These are phyloP conservation scores for Kwoniella botswanensis DNA, from an alignment of 768 basidiomycete species.

Conservation along the genomic window DNA sequence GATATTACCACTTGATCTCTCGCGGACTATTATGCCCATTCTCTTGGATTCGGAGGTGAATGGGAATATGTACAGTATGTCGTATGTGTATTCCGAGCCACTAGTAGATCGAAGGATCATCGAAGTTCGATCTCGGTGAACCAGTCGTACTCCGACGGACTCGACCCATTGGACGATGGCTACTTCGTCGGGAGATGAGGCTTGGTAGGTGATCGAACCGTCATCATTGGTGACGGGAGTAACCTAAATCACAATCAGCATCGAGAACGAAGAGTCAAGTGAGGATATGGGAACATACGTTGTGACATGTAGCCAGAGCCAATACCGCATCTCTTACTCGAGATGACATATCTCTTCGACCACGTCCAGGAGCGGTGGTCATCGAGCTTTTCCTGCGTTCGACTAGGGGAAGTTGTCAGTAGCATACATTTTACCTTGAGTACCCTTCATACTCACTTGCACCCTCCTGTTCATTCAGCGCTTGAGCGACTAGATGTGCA, in stretches of 20 bases:
- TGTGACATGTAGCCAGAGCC: conserved; percentile 93
- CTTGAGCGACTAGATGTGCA: conserved; percentile 81
- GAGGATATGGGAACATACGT: conserved; percentile 64
- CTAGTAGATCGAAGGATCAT: conserved; percentile 80
- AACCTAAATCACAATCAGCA: conserved; percentile 65
- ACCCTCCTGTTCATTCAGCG: conserved; percentile 67
- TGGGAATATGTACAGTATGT: conserved; percentile 92
- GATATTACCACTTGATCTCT: conserved; percentile 74
- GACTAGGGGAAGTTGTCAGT: neutral
- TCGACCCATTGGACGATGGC: conserved; percentile 98
- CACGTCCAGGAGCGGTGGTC: conserved; percentile 76
- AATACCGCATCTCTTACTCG: conserved; percentile 89
- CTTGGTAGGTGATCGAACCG: conserved; percentile 93
- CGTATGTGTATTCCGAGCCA: conserved; percentile 71
- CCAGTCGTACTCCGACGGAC: conserved; percentile 87
- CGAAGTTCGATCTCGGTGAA: conserved; percentile 85
- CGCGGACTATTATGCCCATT: conserved; percentile 96
- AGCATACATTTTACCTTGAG: neutral
- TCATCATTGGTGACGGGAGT: conserved; percentile 96
- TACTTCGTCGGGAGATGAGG: conserved; percentile 97
- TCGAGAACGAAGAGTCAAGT: neutral
- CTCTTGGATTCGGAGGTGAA: conserved; percentile 99
- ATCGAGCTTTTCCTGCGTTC: conserved; percentile 63
- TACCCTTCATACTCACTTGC: conserved; percentile 7
- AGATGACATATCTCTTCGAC: conserved; percentile 91